These are phyloP conservation scores for Fusarium dlaminii DNA, from an alignment of 2,329 filamentous ascomycete species.

Conservation along the genomic window DNA sequence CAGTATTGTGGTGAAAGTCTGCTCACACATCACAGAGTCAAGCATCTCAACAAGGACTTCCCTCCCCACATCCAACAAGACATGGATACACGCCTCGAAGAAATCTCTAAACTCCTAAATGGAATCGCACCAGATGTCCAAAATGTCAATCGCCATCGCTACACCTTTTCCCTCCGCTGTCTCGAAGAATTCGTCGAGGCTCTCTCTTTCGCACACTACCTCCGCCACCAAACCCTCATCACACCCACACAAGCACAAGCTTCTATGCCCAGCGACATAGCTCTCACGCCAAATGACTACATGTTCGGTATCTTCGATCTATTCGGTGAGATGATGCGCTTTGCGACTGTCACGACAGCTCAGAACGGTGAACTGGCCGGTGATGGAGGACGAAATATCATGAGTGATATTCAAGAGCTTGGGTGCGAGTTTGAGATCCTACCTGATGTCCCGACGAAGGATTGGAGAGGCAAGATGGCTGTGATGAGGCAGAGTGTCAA, in stretches of 20 bases:
- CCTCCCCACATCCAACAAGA: conserved; percentile 76
- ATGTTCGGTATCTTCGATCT: conserved; percentile 92
- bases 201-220: conserved; percentile 87
- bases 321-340: conserved; percentile 96
- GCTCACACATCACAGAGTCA: conserved; percentile 63
- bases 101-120: conserved; percentile 75
- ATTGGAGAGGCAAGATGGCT: conserved; percentile 80
- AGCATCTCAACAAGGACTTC: conserved; percentile 68
- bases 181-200: conserved; percentile 97
- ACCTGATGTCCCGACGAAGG: conserved; percentile 64
- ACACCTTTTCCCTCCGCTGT: conserved; percentile 81
- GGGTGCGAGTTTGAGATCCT: conserved; percentile 81
- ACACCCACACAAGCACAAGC: conserved; percentile 68
- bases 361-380: conserved; percentile 68
- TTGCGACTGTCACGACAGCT: conserved; percentile 88
- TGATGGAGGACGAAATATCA: conserved; percentile 64
- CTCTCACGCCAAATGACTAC: conserved; percentile 84
- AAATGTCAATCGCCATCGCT: conserved; percentile 83
- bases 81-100: conserved; percentile 72
- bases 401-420: conserved; percentile 83
- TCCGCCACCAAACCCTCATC: conserved; percentile 79
- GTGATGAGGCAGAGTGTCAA: conserved; percentile 89
- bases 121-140: conserved; percentile 77
- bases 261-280: conserved; percentile 62
- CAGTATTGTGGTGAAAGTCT: not conserved